These are phyloP conservation scores for Aspergillus amoenus DNA, from an alignment of 2,329 filamentous ascomycete species.

Conservation along the genomic window DNA sequence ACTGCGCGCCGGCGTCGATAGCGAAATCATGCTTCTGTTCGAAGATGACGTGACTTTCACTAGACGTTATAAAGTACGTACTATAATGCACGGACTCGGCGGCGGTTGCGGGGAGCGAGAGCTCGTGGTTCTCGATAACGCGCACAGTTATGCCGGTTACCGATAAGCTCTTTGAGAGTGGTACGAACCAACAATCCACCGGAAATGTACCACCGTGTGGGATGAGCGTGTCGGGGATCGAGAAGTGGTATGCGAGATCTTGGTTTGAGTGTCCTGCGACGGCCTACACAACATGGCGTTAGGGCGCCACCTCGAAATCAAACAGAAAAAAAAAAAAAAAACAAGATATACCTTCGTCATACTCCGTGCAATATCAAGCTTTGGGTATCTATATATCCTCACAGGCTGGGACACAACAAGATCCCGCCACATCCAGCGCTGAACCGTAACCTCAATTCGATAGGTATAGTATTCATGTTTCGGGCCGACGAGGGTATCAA, in stretches of 20 bases:
- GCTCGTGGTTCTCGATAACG: slow-evolving; percentile 18
- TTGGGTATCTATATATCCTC: slow-evolving; percentile 15
- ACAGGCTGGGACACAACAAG: slow-evolving; percentile 16
- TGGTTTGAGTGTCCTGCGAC: slow-evolving; percentile 11
- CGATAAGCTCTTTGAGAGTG: slow-evolving; percentile 11
- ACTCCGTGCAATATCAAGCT: background rate
- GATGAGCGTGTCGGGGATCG: slow-evolving; percentile 18
- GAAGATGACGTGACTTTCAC: slow-evolving; percentile 9
- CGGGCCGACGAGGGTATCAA: slow-evolving; percentile 14
- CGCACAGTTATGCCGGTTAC: slow-evolving; percentile 11
- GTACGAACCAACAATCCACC: slow-evolving; percentile 17
- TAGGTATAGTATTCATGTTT: slow-evolving; percentile 21
- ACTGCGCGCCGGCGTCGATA: too few relatives aligned
- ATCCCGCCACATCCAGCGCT: slow-evolving; percentile 16
- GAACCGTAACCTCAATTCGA: slow-evolving; percentile 13
- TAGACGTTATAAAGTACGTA: slow-evolving; percentile 13
- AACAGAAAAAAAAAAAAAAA: too few relatives aligned
- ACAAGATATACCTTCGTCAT: slow-evolving; percentile 7
- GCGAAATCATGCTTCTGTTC: background rate
- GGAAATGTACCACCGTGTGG: slow-evolving; percentile 22
- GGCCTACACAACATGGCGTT: background rate
- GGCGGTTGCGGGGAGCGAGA: slow-evolving; percentile 18
- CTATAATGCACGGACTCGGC: slow-evolving; percentile 16
- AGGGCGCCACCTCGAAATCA: too few relatives aligned
- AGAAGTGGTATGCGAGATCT: slow-evolving; percentile 18